A percentile compares a stretch with the other conserved stretches of the same genome.
Conservation (phyloP, 176 grass and related monocot species). For the Juncus effusus region DNA sequence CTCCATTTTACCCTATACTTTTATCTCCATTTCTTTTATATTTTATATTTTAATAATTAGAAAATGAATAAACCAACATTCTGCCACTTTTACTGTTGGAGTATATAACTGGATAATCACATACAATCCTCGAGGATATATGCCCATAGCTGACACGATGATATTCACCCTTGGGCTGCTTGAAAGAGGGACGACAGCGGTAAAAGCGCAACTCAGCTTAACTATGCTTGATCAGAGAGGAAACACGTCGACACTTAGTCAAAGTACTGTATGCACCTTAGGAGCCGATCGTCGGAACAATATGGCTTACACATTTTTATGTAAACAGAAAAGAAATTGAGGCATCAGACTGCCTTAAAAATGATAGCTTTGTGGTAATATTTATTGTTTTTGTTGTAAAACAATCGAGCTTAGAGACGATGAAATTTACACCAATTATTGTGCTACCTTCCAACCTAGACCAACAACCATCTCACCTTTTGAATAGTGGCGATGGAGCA, state of each 20-base stretch:
- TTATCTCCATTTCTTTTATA: too few species aligned
- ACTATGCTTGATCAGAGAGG: background rate
- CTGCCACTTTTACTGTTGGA: background rate
- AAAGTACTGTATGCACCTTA: background rate
- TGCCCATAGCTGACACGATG: background rate
- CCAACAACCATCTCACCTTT: background rate
- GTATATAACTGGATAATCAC: background rate
- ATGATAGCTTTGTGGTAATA: background rate
- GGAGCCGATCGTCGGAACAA: background rate
- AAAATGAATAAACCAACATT: too few species aligned
- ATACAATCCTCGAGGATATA: background rate
- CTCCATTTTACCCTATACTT: too few species aligned
- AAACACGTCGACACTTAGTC: background rate
- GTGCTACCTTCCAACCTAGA: background rate
- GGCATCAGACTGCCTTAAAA: background rate
- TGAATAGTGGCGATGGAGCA: background rate
- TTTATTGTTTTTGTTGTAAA: background rate
- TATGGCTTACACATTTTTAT: background rate
- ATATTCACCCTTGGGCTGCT: background rate
- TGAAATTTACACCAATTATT: background rate
- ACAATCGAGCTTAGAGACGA: background rate
- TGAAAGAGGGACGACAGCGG: background rate
- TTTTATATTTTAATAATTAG: too few species aligned
- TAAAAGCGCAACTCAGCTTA: background rate
- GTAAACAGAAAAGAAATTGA: background rate